These are phyloP conservation scores for Ganoderma sinense DNA, from an alignment of 1,284 basidiomycete species.

Conservation along the genomic window DNA sequence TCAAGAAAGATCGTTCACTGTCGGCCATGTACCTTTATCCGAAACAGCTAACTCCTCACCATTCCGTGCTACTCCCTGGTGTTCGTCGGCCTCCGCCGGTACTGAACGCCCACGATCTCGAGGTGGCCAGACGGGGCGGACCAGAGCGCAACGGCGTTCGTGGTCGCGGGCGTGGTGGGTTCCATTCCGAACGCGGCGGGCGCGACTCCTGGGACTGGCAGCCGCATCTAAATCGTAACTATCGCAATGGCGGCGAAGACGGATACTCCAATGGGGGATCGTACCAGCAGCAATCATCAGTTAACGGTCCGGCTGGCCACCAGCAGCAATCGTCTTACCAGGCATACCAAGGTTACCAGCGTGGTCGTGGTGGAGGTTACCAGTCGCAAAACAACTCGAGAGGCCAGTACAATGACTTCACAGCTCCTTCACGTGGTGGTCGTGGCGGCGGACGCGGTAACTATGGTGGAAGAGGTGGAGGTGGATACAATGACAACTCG, in stretches of 20 bases:
- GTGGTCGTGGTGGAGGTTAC: slow-evolving; percentile 26
- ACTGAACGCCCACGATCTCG: slow-evolving; percentile 80
- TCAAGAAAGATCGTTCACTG: slow-evolving; percentile 87
- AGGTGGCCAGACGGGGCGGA: slow-evolving; percentile 60
- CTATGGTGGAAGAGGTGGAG: slow-evolving; percentile 16
- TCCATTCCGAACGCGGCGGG: slow-evolving; percentile 25
- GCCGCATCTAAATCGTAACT: slow-evolving; percentile 29
- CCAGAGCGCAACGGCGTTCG: slow-evolving; percentile 41
- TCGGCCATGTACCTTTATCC: slow-evolving; percentile 94
- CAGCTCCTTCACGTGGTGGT: slow-evolving; percentile 24
- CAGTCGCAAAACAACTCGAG: slow-evolving; percentile 17
- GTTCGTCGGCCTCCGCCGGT: slow-evolving; percentile 67
- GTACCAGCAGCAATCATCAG: slow-evolving; percentile 26
- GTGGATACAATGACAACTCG: slow-evolving; percentile 7
- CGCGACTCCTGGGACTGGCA: slow-evolving; percentile 26
- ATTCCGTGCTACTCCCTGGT: slow-evolving; percentile 85
- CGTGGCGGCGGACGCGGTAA: slow-evolving; percentile 27
- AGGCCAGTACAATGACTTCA: slow-evolving; percentile 30
- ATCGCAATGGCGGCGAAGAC: slow-evolving; percentile 27
- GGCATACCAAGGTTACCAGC: slow-evolving; percentile 24
- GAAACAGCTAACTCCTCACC: slow-evolving; percentile 85
- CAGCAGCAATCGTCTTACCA: slow-evolving; percentile 26
- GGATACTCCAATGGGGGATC: slow-evolving; percentile 24
- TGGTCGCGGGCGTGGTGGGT: slow-evolving; percentile 44
- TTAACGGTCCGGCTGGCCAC: slow-evolving; percentile 15